These are phyloP conservation scores for Crepidotus variabilis DNA, from an alignment of 768 basidiomycete genomes.

Conservation along the genomic window DNA sequence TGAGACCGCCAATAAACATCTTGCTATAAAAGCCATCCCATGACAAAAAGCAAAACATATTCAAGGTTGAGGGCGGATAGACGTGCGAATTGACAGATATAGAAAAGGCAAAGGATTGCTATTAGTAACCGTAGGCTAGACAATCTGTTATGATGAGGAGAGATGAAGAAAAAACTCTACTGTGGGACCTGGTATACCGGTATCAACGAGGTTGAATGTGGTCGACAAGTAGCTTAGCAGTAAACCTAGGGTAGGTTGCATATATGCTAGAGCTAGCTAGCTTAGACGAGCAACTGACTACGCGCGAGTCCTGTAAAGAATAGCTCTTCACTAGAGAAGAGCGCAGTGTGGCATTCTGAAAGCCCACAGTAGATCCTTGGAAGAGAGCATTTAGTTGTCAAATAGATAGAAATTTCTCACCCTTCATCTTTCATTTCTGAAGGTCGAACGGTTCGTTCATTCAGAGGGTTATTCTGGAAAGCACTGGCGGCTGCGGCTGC, in stretches of 20 bases:
- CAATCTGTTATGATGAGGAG: slow-evolving; percentile 59
- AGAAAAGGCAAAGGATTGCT: slow-evolving; percentile 53
- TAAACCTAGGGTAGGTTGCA: slow-evolving; percentile 63
- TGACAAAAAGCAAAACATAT: slow-evolving; percentile 14
- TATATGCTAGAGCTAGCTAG: slow-evolving; percentile 68
- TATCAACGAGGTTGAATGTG: slow-evolving; percentile 32
- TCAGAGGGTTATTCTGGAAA: slow-evolving; percentile 40
- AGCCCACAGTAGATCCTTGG: slow-evolving; percentile 26
- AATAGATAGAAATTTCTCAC: slow-evolving; percentile 58
- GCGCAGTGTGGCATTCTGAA: slow-evolving; percentile 11
- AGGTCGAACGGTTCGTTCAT: slow-evolving; percentile 70
- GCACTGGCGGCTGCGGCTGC: slow-evolving; percentile 32
- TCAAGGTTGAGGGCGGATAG: slow-evolving; percentile 4
- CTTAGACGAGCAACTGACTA: slow-evolving; percentile 62
- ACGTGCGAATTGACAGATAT: too few species aligned
- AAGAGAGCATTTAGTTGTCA: slow-evolving; percentile 16
- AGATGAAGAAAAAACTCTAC: slow-evolving; percentile 63
- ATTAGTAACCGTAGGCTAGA: slow-evolving; percentile 81
- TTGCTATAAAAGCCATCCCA: slow-evolving; percentile 62
- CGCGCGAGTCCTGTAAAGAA: slow-evolving; percentile 48
- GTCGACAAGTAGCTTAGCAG: slow-evolving; percentile 59
- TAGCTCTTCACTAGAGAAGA: slow-evolving; percentile 26
- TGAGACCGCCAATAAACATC: slow-evolving; percentile 99
- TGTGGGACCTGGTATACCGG: slow-evolving; percentile 37
- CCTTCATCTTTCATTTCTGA: slow-evolving; percentile 98